Conservation (phyloP, 148 eudicot species). For the Vaccinium darrowii region DNA sequence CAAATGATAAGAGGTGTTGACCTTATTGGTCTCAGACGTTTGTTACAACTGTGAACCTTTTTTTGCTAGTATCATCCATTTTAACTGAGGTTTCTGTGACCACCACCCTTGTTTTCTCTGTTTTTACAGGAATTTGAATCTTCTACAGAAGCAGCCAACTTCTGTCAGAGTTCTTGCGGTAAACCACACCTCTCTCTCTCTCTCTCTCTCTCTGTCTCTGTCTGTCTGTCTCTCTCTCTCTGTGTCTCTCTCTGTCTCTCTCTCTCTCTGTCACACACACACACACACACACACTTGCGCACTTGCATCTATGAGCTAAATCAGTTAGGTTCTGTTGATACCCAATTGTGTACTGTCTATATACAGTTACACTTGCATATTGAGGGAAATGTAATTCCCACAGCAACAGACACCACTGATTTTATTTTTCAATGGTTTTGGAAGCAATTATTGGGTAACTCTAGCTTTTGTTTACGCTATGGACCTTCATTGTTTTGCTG, state of each 20-base stretch:
- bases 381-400: background rate
- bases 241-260: background rate
- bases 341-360: background rate
- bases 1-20: background rate
- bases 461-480: background rate
- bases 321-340: background rate
- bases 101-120: background rate
- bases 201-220: background rate
- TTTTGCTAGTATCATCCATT: background rate
- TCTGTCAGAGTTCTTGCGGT: conserved; percentile 67
- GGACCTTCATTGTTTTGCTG: background rate
- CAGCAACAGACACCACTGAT: background rate
- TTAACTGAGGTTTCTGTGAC: background rate
- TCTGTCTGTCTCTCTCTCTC: conserved; percentile 9
- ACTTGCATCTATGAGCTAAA: background rate
- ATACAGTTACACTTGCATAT: background rate
- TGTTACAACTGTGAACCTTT: background rate
- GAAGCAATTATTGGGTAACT: background rate
- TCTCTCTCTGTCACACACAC: background rate
- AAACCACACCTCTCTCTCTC: conserved; percentile 21
- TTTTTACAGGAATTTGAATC: conserved; percentile 61
- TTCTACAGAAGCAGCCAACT: conserved; percentile 60
- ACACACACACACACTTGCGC: background rate
- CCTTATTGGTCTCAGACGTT: background rate
- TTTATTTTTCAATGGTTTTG: conserved; percentile 1